Base-by-base conservation (phyloP, 768 basidiomycete genomes). In the Leccinum boreale region DNA sequence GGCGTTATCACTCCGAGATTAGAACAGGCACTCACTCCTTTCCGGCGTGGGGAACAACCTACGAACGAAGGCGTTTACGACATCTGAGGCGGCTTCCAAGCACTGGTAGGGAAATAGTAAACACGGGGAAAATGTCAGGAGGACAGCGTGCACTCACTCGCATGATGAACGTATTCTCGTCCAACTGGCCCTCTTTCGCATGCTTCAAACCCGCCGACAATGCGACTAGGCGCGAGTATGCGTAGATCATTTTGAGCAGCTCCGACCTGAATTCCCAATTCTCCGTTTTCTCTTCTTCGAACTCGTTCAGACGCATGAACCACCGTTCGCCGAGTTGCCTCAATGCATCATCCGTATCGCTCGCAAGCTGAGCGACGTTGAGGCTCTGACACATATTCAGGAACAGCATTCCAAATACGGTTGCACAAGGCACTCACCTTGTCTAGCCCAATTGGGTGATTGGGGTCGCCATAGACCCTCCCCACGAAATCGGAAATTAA, bases 181-280 rank as follows among this genome's bases (percentile, higher is more conserved):
- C 79, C 17, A 78, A 56, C 17, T 70, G 76, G 42, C 81, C 73
- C 23, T 76, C 79, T 67, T 87, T 88, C 15, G 85, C 83, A 62
- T 89, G 85, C 69, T 91, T 89, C 75, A 91, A 85, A 15, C 89
- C 89, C 60, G 86, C 87, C 0, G 89, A 89, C 51, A 89, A 75
- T 5, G 82, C 84, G 15, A 86, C 76, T 17, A 91, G 74, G n/a
- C 89, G 81, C 17, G 83, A 77, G 59, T 91, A 91, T 58, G 86
- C 82, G 62, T 81, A 87, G 3, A 80, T 85, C 62, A 89, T 71
- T 62, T 75, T 81, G 57, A 89, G 73, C 17, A 89, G 68, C 3
- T 84, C 82, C 17, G 79, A 82, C 4, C 87, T 81, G 79, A 86
- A 87, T 55, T 72, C 73, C 61, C 81, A 82, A 63, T 82, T 80